phyloP scores from a whole-genome alignment of 805 yeast genomes.

The Saccharomycopsis sp. region DNA sequence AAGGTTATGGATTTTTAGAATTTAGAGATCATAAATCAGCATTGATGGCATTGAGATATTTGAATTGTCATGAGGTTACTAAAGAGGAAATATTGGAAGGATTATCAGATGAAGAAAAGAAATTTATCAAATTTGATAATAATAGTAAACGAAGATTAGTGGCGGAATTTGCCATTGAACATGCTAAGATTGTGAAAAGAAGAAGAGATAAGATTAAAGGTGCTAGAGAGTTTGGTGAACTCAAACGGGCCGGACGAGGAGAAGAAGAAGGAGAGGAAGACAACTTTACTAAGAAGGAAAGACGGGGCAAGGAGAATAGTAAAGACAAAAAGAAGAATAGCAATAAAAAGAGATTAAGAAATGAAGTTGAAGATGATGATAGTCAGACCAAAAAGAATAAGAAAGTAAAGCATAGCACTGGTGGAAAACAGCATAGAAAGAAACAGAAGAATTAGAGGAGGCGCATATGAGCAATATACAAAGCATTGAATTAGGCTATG shows the following conservation, averaged over 20 bases:
- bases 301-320: slow-evolving; percentile 15
- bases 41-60: slow-evolving; percentile 93
- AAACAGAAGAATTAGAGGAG: too few relatives aligned
- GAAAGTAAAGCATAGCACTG: too few relatives aligned
- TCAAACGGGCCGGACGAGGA: slow-evolving; percentile 27
- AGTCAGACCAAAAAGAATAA: too few relatives aligned
- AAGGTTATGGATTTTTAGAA: slow-evolving; percentile 96
- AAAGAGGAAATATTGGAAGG: slow-evolving; percentile 64
- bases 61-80: slow-evolving; percentile 85
- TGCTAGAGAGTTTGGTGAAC: slow-evolving; percentile 31
- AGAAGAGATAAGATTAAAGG: slow-evolving; percentile 61
- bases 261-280: slow-evolving; percentile 25
- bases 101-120: slow-evolving; percentile 60
- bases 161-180: slow-evolving; percentile 94
- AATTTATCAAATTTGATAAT: slow-evolving; percentile 24
- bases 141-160: slow-evolving; percentile 64
- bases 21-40: slow-evolving; percentile 89
- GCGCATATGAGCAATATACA: too few relatives aligned
- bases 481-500: too few relatives aligned
- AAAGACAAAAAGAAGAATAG: slow-evolving; percentile 22
- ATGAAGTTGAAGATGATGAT: too few relatives aligned
- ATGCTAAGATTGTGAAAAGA: slow-evolving; percentile 88
- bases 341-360: slow-evolving; percentile 22
- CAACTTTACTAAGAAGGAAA: slow-evolving; percentile 21
- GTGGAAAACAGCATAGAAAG: too few relatives aligned